Evolutionary conservation across 352 stramenopile species (phyloP).

Genomic region (Elongisporangium senticosum): DNA sequence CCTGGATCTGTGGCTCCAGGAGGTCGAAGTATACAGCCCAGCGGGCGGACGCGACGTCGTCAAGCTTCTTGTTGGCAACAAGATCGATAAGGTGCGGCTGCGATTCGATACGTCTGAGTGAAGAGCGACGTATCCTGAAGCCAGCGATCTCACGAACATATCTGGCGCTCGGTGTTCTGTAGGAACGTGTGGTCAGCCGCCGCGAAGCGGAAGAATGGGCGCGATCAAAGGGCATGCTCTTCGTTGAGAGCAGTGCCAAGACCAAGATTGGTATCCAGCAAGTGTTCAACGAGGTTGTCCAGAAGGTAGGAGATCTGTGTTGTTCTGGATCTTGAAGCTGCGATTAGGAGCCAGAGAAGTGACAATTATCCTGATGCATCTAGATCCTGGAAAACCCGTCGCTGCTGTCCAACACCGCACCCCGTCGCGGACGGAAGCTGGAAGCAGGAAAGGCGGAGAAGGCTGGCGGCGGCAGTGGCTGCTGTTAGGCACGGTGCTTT

Average conservation of each 20-base stretch:
- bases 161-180: slow-evolving; percentile 6
- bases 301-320: slow-evolving; percentile 81
- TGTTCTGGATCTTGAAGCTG: neutral
- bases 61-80: slow-evolving; percentile 98
- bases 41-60: slow-evolving; percentile 94
- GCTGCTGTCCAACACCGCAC: slow-evolving; percentile 85
- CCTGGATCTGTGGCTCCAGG: slow-evolving; percentile 96
- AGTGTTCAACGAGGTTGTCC: slow-evolving; percentile 97
- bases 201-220: slow-evolving; percentile 96
- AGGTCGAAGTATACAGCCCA: slow-evolving; percentile 96
- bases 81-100: slow-evolving; percentile 83
- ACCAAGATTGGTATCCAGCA: slow-evolving; percentile 94
- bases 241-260: slow-evolving; percentile 97
- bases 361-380: neutral
- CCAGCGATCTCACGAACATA: neutral
- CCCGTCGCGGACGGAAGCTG: slow-evolving; percentile 55
- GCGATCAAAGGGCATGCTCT: slow-evolving; percentile 95
- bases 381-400: slow-evolving; percentile 89
- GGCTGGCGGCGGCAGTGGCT: slow-evolving; percentile 35
- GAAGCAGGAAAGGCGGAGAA: slow-evolving; percentile 52
- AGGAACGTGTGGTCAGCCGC: slow-evolving; percentile 91
- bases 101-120: no score
- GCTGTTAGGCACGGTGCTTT: slow-evolving; percentile 28
- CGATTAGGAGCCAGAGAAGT: neutral
- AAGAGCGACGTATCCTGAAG: no score